Evolutionary conservation across 2,329 filamentous ascomycete species (phyloP), one percentile per base, ranked within the genome.

Genomic region (Pseudogymnoascus sp.): DNA sequence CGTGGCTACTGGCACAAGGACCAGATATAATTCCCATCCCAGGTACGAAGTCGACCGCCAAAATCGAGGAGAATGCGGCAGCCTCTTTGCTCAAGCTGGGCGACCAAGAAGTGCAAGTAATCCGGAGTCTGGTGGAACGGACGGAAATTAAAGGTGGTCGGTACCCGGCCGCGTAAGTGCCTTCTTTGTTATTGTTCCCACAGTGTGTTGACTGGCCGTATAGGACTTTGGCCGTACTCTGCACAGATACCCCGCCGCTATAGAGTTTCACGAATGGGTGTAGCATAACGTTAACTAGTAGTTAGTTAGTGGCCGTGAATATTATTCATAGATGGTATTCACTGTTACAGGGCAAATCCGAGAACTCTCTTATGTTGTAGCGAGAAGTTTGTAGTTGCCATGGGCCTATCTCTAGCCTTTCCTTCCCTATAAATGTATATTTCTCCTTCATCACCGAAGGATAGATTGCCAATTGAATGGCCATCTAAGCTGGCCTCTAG

Each of bases 1-100:
- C 76, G 9, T 84, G 81, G 81, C 70, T 81, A 15, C 42, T 70
- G 42, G 51, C 44, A 5, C 63, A 64, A 31, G 62, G 63, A 15
- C 48, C 51, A 59, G 38, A 41, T 10, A 38, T 62, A 6, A 33
- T 63, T 25, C 62, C 61, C 13, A 63, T 63, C 29, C 62, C 62
- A 21, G 62, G 62, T 7, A 63, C 61, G 29, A 29, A 41, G 35
- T 60, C 61, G 3, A 41, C 51, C 8, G n/a, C 4, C 60, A 58
- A 5, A 35, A 59, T 62, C 55, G 61, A 62, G 3, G 61, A 62
- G 39, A 62, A 62, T 61, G 33, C 27, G 9, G 61, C 61, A 9
- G 44, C 61, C 61, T 55, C 61, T 7, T 31, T 61, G n/a, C 44
- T 70, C 4, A 39, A 64, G 4, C 42, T 71, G 39, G 67, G 62